phyloP scores from a whole-genome alignment of 805 yeast species.

The Tetrapisispora arboricola region DNA sequence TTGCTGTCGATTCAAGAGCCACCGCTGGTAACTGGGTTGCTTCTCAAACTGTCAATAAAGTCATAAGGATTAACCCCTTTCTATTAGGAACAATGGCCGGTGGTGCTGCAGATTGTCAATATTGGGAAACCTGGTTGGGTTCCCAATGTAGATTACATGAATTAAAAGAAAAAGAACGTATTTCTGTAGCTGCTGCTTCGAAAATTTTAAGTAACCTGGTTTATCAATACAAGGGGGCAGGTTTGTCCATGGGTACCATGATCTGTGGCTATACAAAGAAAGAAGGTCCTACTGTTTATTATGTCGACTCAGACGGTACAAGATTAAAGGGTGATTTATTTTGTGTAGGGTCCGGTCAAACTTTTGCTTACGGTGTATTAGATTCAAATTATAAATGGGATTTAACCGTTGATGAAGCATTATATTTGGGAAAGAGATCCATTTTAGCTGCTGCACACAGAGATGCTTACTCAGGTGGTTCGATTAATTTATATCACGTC shows the following conservation, averaged over 20 bases:
- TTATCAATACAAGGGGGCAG: slow-evolving; percentile 92
- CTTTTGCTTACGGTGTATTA: slow-evolving; percentile 96
- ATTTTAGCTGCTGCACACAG: slow-evolving; percentile 97
- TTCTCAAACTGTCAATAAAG: slow-evolving; percentile 95
- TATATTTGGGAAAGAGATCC: slow-evolving; percentile 87
- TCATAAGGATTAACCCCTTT: slow-evolving; percentile 91
- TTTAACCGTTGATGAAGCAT: slow-evolving; percentile 82
- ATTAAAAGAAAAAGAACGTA: slow-evolving; percentile 86
- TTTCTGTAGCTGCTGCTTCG: slow-evolving; percentile 93
- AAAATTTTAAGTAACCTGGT: slow-evolving; percentile 86
- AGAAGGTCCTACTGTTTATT: slow-evolving; percentile 91
- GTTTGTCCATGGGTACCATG: slow-evolving; percentile 99
- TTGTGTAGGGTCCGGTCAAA: slow-evolving; percentile 98
- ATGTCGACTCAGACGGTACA: slow-evolving; percentile 96
- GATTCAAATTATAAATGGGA: slow-evolving; percentile 93
- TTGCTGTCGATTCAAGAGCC: slow-evolving; percentile 97
- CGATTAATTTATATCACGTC: slow-evolving; percentile 85
- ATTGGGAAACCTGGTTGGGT: slow-evolving; percentile 98
- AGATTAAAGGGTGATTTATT: slow-evolving; percentile 89
- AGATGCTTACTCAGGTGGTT: slow-evolving; percentile 97
- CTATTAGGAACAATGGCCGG: slow-evolving; percentile 98
- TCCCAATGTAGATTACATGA: slow-evolving; percentile 93
- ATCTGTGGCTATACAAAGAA: slow-evolving; percentile 92
- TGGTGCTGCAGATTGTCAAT: slow-evolving; percentile 99
- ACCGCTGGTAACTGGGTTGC: slow-evolving; percentile 98